Conservation (phyloP, 148 eudicot genomes). For the Drosera capensis region DNA sequence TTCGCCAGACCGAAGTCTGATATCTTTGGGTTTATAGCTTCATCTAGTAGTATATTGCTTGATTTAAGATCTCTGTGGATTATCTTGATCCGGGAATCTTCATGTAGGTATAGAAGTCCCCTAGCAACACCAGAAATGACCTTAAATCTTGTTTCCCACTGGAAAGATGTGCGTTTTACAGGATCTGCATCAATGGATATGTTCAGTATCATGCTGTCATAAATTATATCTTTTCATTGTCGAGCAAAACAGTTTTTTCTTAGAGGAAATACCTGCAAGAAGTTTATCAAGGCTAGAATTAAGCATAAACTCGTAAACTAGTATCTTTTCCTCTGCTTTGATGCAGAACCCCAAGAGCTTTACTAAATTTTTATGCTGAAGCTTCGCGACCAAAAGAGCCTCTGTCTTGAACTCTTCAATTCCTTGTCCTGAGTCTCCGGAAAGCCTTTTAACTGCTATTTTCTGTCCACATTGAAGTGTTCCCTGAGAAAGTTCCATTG, state of each 20-base stretch:
- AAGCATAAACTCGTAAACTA: constrained; percentile 12
- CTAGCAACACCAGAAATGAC: constrained; percentile 8
- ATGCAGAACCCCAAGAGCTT: constrained; percentile 15
- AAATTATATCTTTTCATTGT: not conserved
- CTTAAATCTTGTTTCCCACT: constrained; percentile 8
- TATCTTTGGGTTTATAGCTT: constrained; percentile 17
- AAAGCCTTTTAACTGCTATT: constrained; percentile 21
- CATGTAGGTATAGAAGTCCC: constrained; percentile 18
- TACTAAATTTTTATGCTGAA: constrained; percentile 21
- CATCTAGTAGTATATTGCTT: constrained; percentile 21
- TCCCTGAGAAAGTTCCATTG: constrained; percentile 4
- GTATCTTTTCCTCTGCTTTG: constrained; percentile 12
- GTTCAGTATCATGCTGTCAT: not conserved
- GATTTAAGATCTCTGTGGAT: constrained; percentile 27
- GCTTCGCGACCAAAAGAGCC: constrained; percentile 13
- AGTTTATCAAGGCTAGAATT: constrained; percentile 14
- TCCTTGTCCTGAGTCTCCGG: constrained; percentile 11
- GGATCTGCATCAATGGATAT: constrained; percentile 4
- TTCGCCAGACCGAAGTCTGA: constrained; percentile 24
- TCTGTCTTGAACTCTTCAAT: constrained; percentile 14
- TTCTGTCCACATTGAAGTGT: constrained; percentile 8
- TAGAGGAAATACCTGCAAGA: not conserved
- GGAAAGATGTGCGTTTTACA: not conserved
- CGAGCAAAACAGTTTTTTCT: not conserved
- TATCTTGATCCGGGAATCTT: constrained; percentile 20